phyloP scores from a whole-genome alignment of 1,284 basidiomycete species.

The Psilocybe mexicana region DNA sequence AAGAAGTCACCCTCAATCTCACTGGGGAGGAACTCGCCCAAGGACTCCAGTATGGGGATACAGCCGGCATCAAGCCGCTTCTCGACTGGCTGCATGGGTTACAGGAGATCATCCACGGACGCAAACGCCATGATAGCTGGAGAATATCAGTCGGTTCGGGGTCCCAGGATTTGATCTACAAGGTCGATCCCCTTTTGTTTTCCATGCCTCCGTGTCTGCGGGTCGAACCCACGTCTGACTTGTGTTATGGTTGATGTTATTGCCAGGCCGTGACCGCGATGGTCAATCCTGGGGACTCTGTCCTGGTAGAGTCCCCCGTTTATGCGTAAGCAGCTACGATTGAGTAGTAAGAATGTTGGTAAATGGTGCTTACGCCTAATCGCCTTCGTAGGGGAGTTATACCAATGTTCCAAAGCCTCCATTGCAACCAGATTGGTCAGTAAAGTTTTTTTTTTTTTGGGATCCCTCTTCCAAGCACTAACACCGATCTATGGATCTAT shows the following conservation, averaged over 20 bases:
- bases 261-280: slow-evolving; percentile 45
- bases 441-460: slow-evolving; percentile 19
- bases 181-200: slow-evolving; percentile 46
- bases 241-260: neutral
- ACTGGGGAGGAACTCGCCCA: slow-evolving; percentile 57
- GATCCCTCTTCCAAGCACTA: slow-evolving; percentile 9
- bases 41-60: slow-evolving; percentile 79
- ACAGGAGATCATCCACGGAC: slow-evolving; percentile 66
- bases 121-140: slow-evolving; percentile 68
- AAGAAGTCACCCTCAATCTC: slow-evolving; percentile 51
- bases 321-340: slow-evolving; percentile 63
- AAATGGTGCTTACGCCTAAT: slow-evolving; percentile 11
- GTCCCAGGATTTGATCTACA: slow-evolving; percentile 87
- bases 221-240: neutral
- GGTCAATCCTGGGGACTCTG: slow-evolving; percentile 79
- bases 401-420: slow-evolving; percentile 57
- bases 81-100: slow-evolving; percentile 67
- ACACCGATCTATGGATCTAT: slow-evolving; percentile 9
- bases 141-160: slow-evolving; percentile 78
- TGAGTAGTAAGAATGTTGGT: slow-evolving; percentile 6
- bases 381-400: slow-evolving; percentile 53
- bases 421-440: slow-evolving; percentile 65
- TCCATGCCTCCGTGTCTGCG: neutral
- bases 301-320: slow-evolving; percentile 85
- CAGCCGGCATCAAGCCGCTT: slow-evolving; percentile 67